phyloP scores from a whole-genome alignment of 345 rosid species.

The Carallia brachiata region DNA sequence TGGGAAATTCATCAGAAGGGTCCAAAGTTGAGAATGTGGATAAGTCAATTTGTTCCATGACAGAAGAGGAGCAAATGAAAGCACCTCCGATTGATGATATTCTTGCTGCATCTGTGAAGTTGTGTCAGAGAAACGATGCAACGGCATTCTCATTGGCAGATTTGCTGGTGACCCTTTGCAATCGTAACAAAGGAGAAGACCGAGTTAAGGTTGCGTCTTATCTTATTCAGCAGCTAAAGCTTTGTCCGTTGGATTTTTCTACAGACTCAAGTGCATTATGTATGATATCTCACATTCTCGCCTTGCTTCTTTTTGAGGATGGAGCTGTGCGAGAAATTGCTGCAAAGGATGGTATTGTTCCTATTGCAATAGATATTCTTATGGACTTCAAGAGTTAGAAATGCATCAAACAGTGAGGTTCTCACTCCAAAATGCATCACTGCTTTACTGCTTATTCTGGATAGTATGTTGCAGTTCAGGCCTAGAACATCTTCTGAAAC shows the following conservation, averaged over 20 bases:
- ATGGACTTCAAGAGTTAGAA: constrained; percentile 54
- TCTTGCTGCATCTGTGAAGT: constrained; percentile 72
- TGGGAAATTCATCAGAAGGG: constrained; percentile 88
- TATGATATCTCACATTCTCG: constrained; percentile 82
- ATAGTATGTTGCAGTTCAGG: constrained; percentile 72
- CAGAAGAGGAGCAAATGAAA: constrained; percentile 51
- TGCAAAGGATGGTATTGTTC: constrained; percentile 66
- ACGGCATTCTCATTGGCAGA: constrained; percentile 80
- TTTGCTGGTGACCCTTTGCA: constrained; percentile 83
- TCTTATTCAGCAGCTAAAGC: constrained; percentile 88
- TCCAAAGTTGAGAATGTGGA: constrained; percentile 68
- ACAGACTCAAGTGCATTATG: constrained; percentile 66
- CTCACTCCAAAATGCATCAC: constrained; percentile 82
- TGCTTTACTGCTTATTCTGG: constrained; percentile 75
- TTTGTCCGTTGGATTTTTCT: constrained; percentile 61
- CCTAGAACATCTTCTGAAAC: constrained; percentile 50
- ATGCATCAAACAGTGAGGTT: constrained; percentile 48
- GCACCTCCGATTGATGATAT: constrained; percentile 87
- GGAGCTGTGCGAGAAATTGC: constrained; percentile 72
- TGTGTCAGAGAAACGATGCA: constrained; percentile 70
- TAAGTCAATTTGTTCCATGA: constrained; percentile 53
- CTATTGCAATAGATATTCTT: constrained; percentile 62
- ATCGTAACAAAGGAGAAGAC: constrained; percentile 86
- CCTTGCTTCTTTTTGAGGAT: constrained; percentile 82
- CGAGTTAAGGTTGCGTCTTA: constrained; percentile 65